phyloP scores from a whole-genome alignment of 495 filamentous ascomycete species.

The Trypethelium eluteriae region DNA sequence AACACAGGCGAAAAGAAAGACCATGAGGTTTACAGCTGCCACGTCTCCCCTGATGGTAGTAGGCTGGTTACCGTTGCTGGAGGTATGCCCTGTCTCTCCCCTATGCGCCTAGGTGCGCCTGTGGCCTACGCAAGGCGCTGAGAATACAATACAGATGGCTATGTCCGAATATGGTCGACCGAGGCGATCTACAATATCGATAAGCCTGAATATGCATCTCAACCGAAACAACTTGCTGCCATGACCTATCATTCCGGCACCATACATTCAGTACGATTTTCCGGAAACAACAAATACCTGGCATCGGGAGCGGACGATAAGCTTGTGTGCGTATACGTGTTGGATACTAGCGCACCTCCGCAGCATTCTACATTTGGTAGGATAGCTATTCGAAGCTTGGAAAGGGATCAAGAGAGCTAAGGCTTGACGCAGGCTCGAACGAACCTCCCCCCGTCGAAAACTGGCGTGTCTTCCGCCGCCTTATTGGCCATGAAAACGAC shows the following conservation, averaged over 20 bases:
- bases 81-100: conserved; percentile 47
- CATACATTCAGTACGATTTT: conserved; percentile 94
- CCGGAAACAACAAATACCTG: conserved; percentile 83
- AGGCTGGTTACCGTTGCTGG: conserved; percentile 88
- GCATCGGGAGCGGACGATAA: conserved; percentile 97
- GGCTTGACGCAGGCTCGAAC: conserved; percentile 57
- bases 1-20: conserved; percentile 80
- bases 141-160: conserved; percentile 58
- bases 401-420: conserved; percentile 14
- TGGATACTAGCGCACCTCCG: conserved; percentile 72
- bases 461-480: conserved; percentile 85
- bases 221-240: conserved; percentile 89
- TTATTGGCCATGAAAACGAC: conserved; percentile 97
- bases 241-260: conserved; percentile 98
- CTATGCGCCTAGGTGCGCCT: background rate
- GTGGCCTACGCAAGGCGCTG: background rate
- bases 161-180: conserved; percentile 94
- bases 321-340: conserved; percentile 90
- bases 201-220: conserved; percentile 51
- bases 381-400: conserved; percentile 21
- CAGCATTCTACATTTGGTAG: conserved; percentile 68
- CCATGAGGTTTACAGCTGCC: conserved; percentile 95
- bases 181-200: conserved; percentile 79
- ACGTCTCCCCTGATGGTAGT: conserved; percentile 88
- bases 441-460: conserved; percentile 91